Base-by-base conservation (phyloP, 371 early-diverging fungal genomes). In the Chytridium lagenaria region DNA sequence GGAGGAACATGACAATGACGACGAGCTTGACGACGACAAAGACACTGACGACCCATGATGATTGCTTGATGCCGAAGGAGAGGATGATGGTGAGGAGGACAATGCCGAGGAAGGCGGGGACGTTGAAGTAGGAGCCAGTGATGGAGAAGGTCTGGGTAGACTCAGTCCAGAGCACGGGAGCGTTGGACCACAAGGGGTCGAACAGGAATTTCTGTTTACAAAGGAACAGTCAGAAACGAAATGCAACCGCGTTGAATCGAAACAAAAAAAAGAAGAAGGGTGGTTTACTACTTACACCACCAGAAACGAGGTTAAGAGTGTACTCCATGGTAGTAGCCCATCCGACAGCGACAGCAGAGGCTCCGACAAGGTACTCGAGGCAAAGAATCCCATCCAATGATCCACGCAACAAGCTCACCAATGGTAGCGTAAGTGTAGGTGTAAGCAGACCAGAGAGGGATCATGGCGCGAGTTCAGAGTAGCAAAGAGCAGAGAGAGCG, bases 1-100 rank as follows among this genome's bases (percentile, higher is more conserved):
- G 89, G 70, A 95, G 90, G 76, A 95, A 94, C 68, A 95, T 77
- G 23, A 93, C 44, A 38, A 95, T 82, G 36, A 91, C 91, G 0
- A 88, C 19, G 19, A 95, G 71, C 78, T 96, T 96, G 77, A 94
- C 79, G 10, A 74, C 74, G 22, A 94, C 95, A 38, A 93, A 81
- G 28, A 83, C 77, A 19, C 85, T 80, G 80, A 94, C 94, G 70
- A 94, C 81, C 76, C 84, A 78, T 40, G 92, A 87, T 30, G 94
- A 87, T 77, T 91, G 86, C 37, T 84, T 83, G 69, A 95, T 91
- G 67, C 96, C 95, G 0, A 92, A 91, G 26, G 91, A 75, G 1
- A 89, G 26, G 40, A 93, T 70, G 40, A 88, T 77, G 67, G 93
- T 88, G 0, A 90, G 71, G 19, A 93, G 85, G 49, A 69, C 0